Percentiles rank a stretch among this genome's conserved stretches.
These are phyloP conservation scores for Moniliella sp. DNA, from an alignment of 1,284 basidiomycete genomes.

Conservation along the genomic window DNA sequence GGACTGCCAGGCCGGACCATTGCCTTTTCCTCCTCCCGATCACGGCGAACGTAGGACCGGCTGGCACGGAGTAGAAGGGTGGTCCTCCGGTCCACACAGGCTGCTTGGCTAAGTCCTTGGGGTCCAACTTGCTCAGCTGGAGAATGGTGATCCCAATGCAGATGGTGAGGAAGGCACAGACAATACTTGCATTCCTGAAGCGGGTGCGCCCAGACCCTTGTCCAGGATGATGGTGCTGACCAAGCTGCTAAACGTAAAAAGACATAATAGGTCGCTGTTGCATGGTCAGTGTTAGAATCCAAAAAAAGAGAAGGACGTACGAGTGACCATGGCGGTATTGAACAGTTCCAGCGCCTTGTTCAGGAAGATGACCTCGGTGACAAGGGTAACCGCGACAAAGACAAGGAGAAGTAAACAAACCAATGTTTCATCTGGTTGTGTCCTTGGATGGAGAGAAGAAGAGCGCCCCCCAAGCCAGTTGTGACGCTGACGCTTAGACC, in stretches of 20 bases:
- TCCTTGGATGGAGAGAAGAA: conserved; percentile 63
- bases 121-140: conserved; percentile 63
- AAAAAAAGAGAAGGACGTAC: conserved; percentile 68
- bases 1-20: no score
- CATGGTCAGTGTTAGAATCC: conserved; percentile 40
- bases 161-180: conserved; percentile 66
- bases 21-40: conserved; percentile 29
- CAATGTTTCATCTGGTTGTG: conserved; percentile 55
- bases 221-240: conserved; percentile 47
- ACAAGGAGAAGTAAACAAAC: conserved; percentile 43
- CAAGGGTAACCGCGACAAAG: conserved; percentile 61
- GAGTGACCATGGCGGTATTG: conserved; percentile 77
- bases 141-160: conserved; percentile 69
- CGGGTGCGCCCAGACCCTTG: conserved; percentile 62
- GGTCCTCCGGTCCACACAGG: conserved; percentile 19
- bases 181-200: conserved; percentile 52
- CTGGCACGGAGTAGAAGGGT: conserved; percentile 24
- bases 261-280: conserved; percentile 78
- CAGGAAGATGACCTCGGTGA: conserved; percentile 50
- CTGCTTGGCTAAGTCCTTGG: conserved; percentile 20
- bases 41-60: conserved; percentile 36
- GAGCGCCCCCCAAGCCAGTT: conserved; percentile 72
- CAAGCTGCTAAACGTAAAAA: conserved; percentile 56
- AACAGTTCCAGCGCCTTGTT: conserved; percentile 55
- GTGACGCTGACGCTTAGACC: conserved; percentile 89